These are phyloP conservation scores for Amyloporia xantha DNA, from an alignment of 768 basidiomycete genomes.

Conservation along the genomic window DNA sequence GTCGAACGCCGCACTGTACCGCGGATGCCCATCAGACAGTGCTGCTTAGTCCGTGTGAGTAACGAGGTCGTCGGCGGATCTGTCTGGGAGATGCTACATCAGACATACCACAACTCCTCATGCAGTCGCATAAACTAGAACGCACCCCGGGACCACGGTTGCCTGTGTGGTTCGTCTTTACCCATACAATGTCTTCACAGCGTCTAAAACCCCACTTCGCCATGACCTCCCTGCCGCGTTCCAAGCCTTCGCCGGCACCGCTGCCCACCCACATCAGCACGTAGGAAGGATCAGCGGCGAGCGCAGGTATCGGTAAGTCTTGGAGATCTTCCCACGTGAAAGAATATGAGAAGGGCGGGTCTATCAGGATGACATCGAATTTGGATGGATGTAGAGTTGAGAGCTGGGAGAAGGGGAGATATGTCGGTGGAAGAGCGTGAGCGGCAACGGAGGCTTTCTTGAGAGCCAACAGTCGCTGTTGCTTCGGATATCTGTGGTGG, in stretches of 20 bases:
- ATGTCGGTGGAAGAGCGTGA: constrained; percentile 67
- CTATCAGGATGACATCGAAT: constrained; percentile 89
- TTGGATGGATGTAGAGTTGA: constrained; percentile 54
- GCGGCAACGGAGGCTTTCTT: constrained; percentile 74
- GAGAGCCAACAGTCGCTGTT: constrained; percentile 73
- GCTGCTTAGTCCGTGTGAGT: constrained; percentile 87
- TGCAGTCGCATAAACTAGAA: constrained; percentile 8
- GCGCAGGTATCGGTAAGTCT: constrained; percentile 69
- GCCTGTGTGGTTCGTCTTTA: constrained; percentile 76
- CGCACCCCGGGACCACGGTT: constrained; percentile 74
- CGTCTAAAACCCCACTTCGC: constrained; percentile 92
- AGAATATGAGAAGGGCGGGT: constrained; percentile 82
- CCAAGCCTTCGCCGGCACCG: constrained; percentile 84
- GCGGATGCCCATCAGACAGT: constrained; percentile 94
- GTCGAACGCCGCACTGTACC: constrained; percentile 93
- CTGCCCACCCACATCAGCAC: constrained; percentile 95
- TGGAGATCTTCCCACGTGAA: constrained; percentile 84
- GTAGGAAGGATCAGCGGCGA: constrained; percentile 90
- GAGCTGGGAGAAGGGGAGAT: constrained; percentile 57
- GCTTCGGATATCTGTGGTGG: constrained; percentile 79
- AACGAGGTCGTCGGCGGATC: constrained; percentile 83
- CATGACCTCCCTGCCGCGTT: constrained; percentile 84
- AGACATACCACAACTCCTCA: background rate
- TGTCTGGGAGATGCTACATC: constrained; percentile 38
- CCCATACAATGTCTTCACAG: constrained; percentile 99